Conservation (phyloP, 441 rosid species). For the Mallotus repandus region DNA sequence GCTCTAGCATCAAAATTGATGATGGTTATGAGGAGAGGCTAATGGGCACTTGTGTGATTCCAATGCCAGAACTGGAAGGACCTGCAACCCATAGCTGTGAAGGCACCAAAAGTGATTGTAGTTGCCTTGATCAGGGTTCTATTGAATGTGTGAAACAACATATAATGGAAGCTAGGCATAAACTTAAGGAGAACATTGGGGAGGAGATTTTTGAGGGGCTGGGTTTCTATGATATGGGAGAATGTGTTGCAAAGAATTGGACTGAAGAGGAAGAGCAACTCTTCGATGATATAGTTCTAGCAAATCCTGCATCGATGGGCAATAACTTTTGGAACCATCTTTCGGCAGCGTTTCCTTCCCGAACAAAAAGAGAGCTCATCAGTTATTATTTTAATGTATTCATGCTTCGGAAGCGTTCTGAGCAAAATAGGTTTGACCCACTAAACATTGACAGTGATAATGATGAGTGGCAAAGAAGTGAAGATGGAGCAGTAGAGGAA, state of each 20-base stretch:
- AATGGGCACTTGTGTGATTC: conserved; percentile 40
- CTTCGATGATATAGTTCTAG: conserved; percentile 35
- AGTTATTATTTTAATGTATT: conserved; percentile 55
- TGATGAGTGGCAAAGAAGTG: conserved; percentile 53
- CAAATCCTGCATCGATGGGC: conserved; percentile 37
- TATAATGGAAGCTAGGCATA: conserved; percentile 37
- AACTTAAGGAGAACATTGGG: conserved; percentile 40
- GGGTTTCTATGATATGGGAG: conserved; percentile 52
- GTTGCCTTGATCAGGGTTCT: conserved; percentile 40
- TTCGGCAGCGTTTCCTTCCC: conserved; percentile 37
- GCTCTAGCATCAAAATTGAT: conserved; percentile 11
- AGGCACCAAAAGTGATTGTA: conserved; percentile 33
- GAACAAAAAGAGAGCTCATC: conserved; percentile 39
- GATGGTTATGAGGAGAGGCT: conserved; percentile 29
- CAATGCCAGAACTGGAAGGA: conserved; percentile 31
- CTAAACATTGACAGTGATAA: conserved; percentile 52
- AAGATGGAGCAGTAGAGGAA: conserved; percentile 48
- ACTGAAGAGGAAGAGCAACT: conserved; percentile 40
- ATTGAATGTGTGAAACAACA: conserved; percentile 44
- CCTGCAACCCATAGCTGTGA: conserved; percentile 23
- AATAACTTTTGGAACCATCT: conserved; percentile 47
- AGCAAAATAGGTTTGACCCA: conserved; percentile 46
- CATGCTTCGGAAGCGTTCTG: conserved; percentile 41
- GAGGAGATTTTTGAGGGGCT: conserved; percentile 37
- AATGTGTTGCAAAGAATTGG: conserved; percentile 46